These are phyloP conservation scores for Ogataea pini DNA, from an alignment of 805 yeast genomes.

Conservation along the genomic window DNA sequence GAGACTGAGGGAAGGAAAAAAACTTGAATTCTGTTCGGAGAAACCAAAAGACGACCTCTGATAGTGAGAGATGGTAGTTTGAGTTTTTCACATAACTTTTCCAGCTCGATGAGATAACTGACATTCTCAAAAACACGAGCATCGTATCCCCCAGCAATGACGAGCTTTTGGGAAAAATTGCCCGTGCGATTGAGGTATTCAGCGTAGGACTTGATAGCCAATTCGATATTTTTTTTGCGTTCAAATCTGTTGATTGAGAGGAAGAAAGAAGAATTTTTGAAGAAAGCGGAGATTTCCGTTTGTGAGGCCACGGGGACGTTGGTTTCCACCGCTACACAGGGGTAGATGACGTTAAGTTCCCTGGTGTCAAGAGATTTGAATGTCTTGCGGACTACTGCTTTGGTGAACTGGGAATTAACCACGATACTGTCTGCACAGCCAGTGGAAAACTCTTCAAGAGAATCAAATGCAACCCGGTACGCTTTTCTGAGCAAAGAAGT, in stretches of 20 bases:
- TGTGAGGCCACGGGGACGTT: conserved; percentile 27
- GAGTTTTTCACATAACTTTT: conserved; percentile 45
- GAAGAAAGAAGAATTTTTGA: conserved; percentile 44
- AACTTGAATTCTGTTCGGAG: conserved; percentile 29
- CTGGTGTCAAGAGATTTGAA: conserved; percentile 45
- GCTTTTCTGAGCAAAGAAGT: conserved; percentile 53
- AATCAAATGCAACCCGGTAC: conserved; percentile 82
- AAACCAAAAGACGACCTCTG: conserved; percentile 17
- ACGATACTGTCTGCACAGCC: conserved; percentile 73
- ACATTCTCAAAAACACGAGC: conserved; percentile 72
- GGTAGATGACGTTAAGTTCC: conserved; percentile 64
- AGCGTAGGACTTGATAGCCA: conserved; percentile 74
- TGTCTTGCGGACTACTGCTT: conserved; percentile 61
- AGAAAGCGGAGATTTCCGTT: conserved; percentile 37
- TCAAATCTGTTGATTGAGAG: conserved; percentile 89
- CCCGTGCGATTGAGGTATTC: conserved; percentile 38
- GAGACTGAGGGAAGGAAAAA: conserved; percentile 78
- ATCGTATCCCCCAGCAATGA: conserved; percentile 93
- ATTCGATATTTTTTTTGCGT: conserved; percentile 73
- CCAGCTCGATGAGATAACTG: conserved; percentile 63
- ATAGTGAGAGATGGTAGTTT: conserved; percentile 47
- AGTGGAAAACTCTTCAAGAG: conserved; percentile 80
- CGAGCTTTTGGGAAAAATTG: conserved; percentile 45
- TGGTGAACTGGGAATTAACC: conserved; percentile 88
- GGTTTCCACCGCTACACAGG: conserved; percentile 62